Base-by-base conservation (phyloP, 2,329 filamentous ascomycete genomes). In the Chalaropsis thielavioides region DNA sequence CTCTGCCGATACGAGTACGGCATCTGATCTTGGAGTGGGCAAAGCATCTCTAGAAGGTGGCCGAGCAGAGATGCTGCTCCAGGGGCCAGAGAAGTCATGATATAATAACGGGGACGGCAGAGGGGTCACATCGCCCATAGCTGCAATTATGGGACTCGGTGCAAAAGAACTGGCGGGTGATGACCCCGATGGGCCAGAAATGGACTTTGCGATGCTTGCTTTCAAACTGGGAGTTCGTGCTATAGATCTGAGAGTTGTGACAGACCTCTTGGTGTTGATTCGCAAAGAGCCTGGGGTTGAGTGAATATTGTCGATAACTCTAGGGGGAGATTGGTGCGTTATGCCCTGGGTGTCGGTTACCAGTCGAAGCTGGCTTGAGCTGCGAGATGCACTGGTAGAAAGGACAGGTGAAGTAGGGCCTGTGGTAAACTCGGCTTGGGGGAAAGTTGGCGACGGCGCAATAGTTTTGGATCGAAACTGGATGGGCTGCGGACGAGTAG, bases 51-150 rank as follows among this genome's bases (percentile, higher is more conserved):
- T 19, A 10, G 64, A 65, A 22, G 64, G 38, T 8, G 64, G 35
- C 2, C 60, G 43, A 22, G 54, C 24, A 64, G 74, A 73, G 65
- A 84, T 74, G 72, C 77, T 78, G 72, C 79, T 84, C 86, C 86
- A 85, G 24, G 85, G 84, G 31, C 85, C 84, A 13, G 85, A 83
- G 0, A 86, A 88, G 70, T 86, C 84, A 68, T 77, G 78, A 3
- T 79, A 79, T 70, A 87, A 79, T 58, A 92, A 79, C 3, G 89
- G 89, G 24, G 89, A 92, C 2, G 89, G 89, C 41, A 94, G 76
- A 64, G 89, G 89, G 2, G 89, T 92, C 68, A 94, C 77, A 72
- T 90, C 87, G 68, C 85, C 84, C 83, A 91, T 87, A 58, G 88
- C 87, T 67, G 84, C 81, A 64, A 91, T 83, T 68, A 88, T 82